A percentile compares a stretch with the other conserved stretches of the same genome.
Evolutionary conservation across 495 filamentous ascomycete species (phyloP).

Genomic region (Astrocystis sublimbata): DNA sequence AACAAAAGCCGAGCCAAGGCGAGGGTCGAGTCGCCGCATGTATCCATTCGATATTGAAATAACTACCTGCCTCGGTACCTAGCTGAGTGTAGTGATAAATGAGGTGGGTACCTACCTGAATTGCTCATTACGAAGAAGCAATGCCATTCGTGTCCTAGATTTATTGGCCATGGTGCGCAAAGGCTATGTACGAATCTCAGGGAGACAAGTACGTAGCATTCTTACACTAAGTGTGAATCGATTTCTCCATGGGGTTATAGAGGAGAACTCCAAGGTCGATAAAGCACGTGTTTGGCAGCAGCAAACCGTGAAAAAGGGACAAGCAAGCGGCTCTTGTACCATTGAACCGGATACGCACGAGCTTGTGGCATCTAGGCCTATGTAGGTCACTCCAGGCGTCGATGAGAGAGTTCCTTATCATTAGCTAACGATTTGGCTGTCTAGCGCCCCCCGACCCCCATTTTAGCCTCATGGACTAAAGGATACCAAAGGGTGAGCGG

Average conservation of each 20-base stretch:
- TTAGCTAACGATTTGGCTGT: not conserved
- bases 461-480: slow-evolving; percentile 8
- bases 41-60: not conserved
- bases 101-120: not conserved
- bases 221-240: not conserved
- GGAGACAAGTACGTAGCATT: not conserved
- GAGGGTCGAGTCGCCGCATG: not conserved
- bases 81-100: not conserved
- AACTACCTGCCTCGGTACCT: not conserved
- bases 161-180: not conserved
- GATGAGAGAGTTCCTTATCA: slow-evolving; percentile 1
- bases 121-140: not conserved
- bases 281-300: not conserved
- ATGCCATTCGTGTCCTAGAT: not conserved
- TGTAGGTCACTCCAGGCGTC: not conserved
- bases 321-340: not conserved
- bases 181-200: not conserved
- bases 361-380: no score
- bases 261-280: not conserved
- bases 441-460: not conserved
- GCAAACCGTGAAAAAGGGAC: not conserved
- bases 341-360: not conserved
- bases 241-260: no score
- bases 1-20: not conserved
- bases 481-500: slow-evolving; percentile 16